Conservation (phyloP, 2,329 filamentous ascomycete genomes). For the Clarireedia paspali region DNA sequence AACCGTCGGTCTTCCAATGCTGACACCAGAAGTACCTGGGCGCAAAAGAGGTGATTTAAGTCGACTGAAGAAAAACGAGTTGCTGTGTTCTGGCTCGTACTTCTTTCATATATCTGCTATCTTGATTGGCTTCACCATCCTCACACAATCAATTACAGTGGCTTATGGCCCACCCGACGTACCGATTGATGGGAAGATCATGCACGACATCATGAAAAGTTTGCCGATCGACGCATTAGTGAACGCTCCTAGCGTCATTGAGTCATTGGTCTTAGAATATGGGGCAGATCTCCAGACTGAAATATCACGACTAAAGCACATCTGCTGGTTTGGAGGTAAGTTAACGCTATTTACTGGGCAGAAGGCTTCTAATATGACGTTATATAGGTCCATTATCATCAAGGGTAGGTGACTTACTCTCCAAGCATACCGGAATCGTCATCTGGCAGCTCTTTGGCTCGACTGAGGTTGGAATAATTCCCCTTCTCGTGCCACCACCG, state of each 20-base stretch:
- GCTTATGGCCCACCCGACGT: conserved; percentile 11
- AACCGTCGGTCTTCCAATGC: conserved; percentile 26
- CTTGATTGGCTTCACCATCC: not conserved
- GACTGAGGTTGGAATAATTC: conserved; percentile 27
- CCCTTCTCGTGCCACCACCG: conserved; percentile 17
- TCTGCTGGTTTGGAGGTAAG: conserved; percentile 20
- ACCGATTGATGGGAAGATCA: conserved; percentile 9
- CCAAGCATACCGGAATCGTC: not conserved
- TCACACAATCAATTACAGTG: conserved; percentile 3
- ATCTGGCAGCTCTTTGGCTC: not conserved
- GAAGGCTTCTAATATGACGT: not conserved
- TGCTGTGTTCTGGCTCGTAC: not conserved
- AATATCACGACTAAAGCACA: conserved; percentile 10
- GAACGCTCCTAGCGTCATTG: conserved; percentile 12
- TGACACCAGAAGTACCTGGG: conserved; percentile 2
- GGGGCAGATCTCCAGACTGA: conserved; percentile 11
- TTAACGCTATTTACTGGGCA: not conserved
- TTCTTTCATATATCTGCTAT: conserved; percentile 19
- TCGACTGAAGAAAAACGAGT: not conserved
- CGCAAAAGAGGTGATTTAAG: not conserved
- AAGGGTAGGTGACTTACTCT: not conserved
- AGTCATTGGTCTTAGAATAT: conserved; percentile 13
- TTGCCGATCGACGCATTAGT: conserved; percentile 17
- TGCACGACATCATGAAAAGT: conserved; percentile 17
- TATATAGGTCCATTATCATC: not conserved